A percentile compares a stretch with the other conserved stretches of the same genome.
Conservation (phyloP, 1,284 basidiomycete species). For the Leccinum angustisporum region DNA sequence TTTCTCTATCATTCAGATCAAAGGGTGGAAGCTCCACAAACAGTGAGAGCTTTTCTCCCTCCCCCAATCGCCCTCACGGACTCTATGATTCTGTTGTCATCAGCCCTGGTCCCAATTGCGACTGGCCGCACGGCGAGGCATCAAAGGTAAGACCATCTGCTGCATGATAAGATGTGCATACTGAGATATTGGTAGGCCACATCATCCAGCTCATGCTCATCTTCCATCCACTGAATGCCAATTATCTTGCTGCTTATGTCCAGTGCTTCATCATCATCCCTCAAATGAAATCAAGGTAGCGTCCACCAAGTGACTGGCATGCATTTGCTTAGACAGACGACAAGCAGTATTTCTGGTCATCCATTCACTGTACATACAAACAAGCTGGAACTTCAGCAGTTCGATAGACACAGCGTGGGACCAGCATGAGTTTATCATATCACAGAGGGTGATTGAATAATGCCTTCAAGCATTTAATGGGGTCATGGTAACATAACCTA, state of each 20-base stretch:
- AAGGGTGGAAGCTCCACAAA: background rate
- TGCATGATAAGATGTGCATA: background rate
- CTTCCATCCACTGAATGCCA: background rate
- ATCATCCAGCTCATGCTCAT: constrained; percentile 7
- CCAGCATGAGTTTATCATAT: too few species aligned
- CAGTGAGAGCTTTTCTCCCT: background rate
- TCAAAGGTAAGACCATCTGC: background rate
- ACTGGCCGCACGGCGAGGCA: background rate
- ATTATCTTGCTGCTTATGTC: background rate
- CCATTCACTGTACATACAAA: too few species aligned
- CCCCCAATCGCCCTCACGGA: background rate
- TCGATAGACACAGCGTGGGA: too few species aligned
- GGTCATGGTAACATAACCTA: too few species aligned
- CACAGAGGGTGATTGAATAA: too few species aligned
- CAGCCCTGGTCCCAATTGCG: background rate
- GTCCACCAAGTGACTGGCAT: too few species aligned
- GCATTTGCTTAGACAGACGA: too few species aligned
- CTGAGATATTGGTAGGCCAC: constrained; percentile 1
- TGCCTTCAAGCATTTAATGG: too few species aligned
- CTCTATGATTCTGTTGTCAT: background rate
- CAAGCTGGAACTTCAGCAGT: too few species aligned
- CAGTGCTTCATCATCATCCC: background rate
- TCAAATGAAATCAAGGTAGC: background rate
- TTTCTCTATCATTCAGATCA: background rate
- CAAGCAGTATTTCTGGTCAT: too few species aligned